phyloP scores from a whole-genome alignment of 2,329 filamentous ascomycete species.

The Chalaropsis thielavioides region DNA sequence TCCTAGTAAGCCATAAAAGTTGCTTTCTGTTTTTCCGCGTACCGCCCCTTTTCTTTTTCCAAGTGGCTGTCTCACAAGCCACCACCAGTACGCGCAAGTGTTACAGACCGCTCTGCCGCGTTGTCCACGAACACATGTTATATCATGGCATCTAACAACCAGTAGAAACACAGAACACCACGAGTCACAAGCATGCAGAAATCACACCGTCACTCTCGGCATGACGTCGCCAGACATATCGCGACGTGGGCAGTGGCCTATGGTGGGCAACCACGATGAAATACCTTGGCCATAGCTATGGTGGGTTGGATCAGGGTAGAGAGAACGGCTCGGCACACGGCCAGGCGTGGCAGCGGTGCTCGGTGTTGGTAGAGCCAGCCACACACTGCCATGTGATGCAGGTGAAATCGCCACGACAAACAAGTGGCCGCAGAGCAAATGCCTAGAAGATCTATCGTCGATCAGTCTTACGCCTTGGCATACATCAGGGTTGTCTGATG shows the following conservation, averaged over 20 bases:
- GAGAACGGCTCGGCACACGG: neutral
- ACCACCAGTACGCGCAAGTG: neutral
- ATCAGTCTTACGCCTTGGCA: neutral
- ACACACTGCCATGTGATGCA: neutral
- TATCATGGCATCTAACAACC: neutral
- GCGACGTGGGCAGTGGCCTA: neutral
- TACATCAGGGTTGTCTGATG: neutral
- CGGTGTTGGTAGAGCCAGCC: neutral
- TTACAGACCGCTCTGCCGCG: neutral
- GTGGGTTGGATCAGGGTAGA: neutral
- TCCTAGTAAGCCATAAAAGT: neutral
- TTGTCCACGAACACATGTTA: neutral
- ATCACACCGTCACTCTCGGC: neutral
- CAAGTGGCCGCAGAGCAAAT: neutral
- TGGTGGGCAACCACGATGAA: neutral
- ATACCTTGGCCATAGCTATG: neutral
- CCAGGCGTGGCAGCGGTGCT: neutral
- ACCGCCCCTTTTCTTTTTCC: neutral
- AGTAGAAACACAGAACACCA: neutral
- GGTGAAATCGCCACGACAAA: neutral
- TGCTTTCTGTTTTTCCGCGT: neutral
- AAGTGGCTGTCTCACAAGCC: neutral
- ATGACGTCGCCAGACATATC: neutral
- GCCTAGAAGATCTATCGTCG: neutral
- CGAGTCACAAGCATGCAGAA: neutral